phyloP scores from a whole-genome alignment of 768 basidiomycete species.

The Lactarius akahatsu region DNA sequence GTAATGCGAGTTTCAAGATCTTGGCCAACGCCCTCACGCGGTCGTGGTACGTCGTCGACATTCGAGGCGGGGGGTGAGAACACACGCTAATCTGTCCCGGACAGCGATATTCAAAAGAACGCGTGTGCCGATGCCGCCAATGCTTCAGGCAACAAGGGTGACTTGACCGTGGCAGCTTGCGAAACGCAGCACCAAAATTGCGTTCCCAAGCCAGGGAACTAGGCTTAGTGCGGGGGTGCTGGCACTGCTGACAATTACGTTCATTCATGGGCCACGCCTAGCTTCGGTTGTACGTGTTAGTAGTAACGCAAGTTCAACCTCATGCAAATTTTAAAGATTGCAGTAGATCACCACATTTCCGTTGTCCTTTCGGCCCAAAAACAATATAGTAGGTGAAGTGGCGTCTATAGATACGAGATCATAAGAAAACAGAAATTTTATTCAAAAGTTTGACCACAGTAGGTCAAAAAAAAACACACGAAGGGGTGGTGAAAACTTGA shows the following conservation, averaged over 20 bases:
- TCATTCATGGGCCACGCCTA: neutral
- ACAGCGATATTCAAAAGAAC: slow-evolving; percentile 56
- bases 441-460: no score
- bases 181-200: slow-evolving; percentile 47
- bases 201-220: slow-evolving; percentile 9
- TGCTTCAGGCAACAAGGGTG: slow-evolving; percentile 46
- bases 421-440: no score
- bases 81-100: neutral
- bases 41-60: slow-evolving; percentile 35
- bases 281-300: no score
- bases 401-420: no score
- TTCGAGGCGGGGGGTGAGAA: no score
- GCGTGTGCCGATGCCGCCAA: slow-evolving; percentile 58
- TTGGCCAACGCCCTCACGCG: slow-evolving; percentile 46
- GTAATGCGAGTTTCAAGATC: slow-evolving; percentile 49
- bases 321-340: no score
- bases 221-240: neutral
- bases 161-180: slow-evolving; percentile 49
- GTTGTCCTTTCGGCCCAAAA: neutral
- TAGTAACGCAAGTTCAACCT: no score
- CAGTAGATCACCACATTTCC: neutral
- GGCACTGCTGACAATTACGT: neutral
- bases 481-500: no score
- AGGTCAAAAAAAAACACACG: no score
- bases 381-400: no score